A percentile compares a stretch with the other conserved stretches of the same genome.
Conservation (phyloP, 2,329 filamentous ascomycete species). For the Xylariaceae sp. region DNA sequence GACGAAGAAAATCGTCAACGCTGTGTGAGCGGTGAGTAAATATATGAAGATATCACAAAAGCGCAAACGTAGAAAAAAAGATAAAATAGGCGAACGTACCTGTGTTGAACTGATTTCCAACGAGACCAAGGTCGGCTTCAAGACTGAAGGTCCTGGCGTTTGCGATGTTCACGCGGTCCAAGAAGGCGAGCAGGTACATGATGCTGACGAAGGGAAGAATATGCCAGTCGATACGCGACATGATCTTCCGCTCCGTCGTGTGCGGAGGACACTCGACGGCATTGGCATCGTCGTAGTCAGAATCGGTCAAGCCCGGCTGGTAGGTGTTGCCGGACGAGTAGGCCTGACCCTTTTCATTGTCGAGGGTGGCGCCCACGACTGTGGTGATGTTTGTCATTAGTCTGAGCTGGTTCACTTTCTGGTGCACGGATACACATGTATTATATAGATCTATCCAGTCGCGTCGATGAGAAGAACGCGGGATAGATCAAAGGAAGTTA, state of each 20-base stretch:
- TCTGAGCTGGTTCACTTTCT: not conserved
- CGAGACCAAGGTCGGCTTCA: conserved; percentile 55
- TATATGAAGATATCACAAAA: not conserved
- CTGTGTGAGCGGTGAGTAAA: conserved; percentile 23
- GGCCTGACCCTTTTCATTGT: conserved; percentile 24
- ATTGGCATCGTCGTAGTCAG: conserved; percentile 30
- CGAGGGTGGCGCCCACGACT: conserved; percentile 16
- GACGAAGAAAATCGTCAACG: conserved; percentile 75
- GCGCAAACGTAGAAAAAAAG: not conserved
- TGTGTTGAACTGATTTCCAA: conserved; percentile 62
- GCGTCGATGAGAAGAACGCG: not conserved
- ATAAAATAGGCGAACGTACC: conserved; percentile 29
- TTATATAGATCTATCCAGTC: not conserved
- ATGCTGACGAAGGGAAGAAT: conserved; percentile 69
- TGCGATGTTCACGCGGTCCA: conserved; percentile 69
- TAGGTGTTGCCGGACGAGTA: conserved; percentile 27
- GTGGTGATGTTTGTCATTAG: conserved; percentile 14
- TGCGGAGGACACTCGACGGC: conserved; percentile 43
- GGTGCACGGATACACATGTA: not conserved
- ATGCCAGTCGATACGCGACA: conserved; percentile 64
- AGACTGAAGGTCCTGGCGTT: conserved; percentile 68
- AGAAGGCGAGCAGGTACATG: conserved; percentile 40
- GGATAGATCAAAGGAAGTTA: not conserved
- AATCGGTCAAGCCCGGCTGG: conserved; percentile 25
- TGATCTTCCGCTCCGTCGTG: conserved; percentile 59